Evolutionary conservation across 139 green algal species (phyloP).

Genomic region (Haematococcus lacustris): DNA sequence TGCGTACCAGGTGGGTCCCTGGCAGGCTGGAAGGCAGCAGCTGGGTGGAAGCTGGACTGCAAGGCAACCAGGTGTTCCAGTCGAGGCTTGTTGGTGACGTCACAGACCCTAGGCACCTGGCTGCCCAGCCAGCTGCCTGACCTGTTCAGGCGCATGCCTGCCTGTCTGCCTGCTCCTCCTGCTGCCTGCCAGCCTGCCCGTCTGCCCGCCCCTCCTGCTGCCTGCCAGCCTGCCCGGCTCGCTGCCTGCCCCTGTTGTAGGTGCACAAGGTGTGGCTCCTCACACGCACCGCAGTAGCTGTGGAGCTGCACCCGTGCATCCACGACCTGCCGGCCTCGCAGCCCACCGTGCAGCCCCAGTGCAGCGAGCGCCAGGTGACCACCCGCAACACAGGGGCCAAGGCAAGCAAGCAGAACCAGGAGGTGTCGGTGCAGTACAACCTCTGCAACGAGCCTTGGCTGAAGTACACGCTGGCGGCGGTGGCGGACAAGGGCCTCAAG

Average conservation of each 20-base stretch:
- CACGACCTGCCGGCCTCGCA: conserved; percentile 38
- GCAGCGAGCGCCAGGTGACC: conserved; percentile 55
- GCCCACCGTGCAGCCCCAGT: conserved; percentile 70
- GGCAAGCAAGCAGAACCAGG: conserved; percentile 6
- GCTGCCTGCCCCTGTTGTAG: too few species aligned
- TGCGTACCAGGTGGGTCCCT: conserved; percentile 55
- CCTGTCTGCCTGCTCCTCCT: too few species aligned
- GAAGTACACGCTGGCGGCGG: conserved; percentile 84
- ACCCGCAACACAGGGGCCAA: conserved; percentile 53
- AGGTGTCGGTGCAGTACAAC: conserved; percentile 89
- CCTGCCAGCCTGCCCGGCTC: too few species aligned
- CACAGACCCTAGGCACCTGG: too few species aligned
- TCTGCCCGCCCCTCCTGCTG: too few species aligned
- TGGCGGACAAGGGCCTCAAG: conserved; percentile 88
- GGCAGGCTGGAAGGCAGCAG: too few species aligned
- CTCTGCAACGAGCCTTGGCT: conserved; percentile 91
- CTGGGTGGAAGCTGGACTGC: too few species aligned
- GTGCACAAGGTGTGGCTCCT: conserved; percentile 73
- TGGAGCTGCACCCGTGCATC: conserved; percentile 59
- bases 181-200: too few species aligned
- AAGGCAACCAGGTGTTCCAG: too few species aligned
- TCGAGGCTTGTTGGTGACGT: too few species aligned
- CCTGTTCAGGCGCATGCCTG: too few species aligned
- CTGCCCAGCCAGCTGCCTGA: too few species aligned
- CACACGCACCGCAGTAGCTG: conserved; percentile 22